These are phyloP conservation scores for Saccharomycopsis schoenii DNA, from an alignment of 805 yeast genomes.

Conservation along the genomic window DNA sequence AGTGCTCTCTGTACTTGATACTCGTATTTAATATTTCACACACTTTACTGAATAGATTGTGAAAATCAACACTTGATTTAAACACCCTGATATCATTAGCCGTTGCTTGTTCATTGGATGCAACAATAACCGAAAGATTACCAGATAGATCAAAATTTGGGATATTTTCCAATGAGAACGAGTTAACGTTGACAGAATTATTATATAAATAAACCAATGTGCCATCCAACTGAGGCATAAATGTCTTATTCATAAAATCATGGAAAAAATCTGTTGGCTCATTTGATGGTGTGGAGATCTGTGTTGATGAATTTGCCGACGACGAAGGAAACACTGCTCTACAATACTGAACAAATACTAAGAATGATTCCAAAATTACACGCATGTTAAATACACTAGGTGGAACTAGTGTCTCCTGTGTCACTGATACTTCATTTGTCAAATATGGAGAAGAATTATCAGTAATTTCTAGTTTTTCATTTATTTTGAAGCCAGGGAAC, in stretches of 20 bases:
- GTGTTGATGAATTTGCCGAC: slow-evolving; percentile 16
- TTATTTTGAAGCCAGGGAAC: slow-evolving; percentile 53
- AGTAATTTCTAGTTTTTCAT: slow-evolving; percentile 19
- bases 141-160: slow-evolving; percentile 21
- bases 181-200: slow-evolving; percentile 32
- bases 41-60: slow-evolving; percentile 35
- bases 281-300: slow-evolving; percentile 4
- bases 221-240: slow-evolving; percentile 52
- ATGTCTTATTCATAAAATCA: slow-evolving; percentile 53
- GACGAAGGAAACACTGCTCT: slow-evolving; percentile 30
- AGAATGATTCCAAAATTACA: slow-evolving; percentile 61
- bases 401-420: slow-evolving; percentile 56
- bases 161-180: slow-evolving; percentile 21
- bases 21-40: slow-evolving; percentile 53
- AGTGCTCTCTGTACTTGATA: slow-evolving; percentile 44
- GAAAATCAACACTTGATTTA: slow-evolving; percentile 37
- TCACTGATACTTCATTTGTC: slow-evolving; percentile 47
- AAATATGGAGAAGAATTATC: slow-evolving; percentile 40
- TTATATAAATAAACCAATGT: slow-evolving; percentile 46
- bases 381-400: slow-evolving; percentile 75
- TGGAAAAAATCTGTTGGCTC: slow-evolving; percentile 43
- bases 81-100: slow-evolving; percentile 23
- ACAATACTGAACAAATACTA: slow-evolving; percentile 57
- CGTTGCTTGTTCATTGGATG: slow-evolving; percentile 1
- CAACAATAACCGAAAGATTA: slow-evolving; percentile 7